phyloP scores from a whole-genome alignment of 2,329 filamentous ascomycete genomes.

The Venturia asperata region DNA sequence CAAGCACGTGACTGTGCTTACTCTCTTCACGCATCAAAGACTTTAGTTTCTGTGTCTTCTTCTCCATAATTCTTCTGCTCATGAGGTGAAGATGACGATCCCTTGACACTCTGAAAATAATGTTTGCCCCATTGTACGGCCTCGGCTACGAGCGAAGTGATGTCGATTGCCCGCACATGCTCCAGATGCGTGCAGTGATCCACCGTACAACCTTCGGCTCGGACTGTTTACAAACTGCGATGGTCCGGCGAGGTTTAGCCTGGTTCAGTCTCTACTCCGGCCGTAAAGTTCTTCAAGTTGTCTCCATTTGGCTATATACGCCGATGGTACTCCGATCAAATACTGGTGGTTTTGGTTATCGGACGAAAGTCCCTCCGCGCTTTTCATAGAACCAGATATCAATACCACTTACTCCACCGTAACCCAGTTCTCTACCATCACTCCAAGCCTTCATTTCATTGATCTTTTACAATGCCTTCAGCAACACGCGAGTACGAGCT shows the following conservation, averaged over 20 bases:
- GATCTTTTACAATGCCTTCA: neutral
- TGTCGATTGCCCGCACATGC: neutral
- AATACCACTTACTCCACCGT: neutral
- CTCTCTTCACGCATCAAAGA: neutral
- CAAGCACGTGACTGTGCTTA: neutral
- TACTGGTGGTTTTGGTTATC: neutral
- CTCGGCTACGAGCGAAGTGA: neutral
- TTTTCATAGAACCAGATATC: neutral
- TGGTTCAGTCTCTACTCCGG: too few species aligned
- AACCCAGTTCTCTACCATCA: neutral
- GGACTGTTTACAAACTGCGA: too few species aligned
- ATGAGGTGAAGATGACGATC: too few species aligned
- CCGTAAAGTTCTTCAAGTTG: too few species aligned
- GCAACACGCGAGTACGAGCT: slow-evolving; percentile 50
- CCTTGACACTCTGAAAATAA: neutral
- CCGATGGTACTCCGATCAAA: neutral
- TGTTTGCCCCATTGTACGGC: neutral
- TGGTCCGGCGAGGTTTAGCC: too few species aligned
- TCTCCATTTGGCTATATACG: too few species aligned
- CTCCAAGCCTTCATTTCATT: neutral
- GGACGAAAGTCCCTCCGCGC: neutral
- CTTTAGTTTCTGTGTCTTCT: too few species aligned
- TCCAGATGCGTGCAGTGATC: neutral
- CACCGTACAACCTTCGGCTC: too few species aligned
- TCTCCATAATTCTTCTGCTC: too few species aligned